Evolutionary conservation across 306 rosid genomes (phyloP).

Genomic region (Fagus crenata): DNA sequence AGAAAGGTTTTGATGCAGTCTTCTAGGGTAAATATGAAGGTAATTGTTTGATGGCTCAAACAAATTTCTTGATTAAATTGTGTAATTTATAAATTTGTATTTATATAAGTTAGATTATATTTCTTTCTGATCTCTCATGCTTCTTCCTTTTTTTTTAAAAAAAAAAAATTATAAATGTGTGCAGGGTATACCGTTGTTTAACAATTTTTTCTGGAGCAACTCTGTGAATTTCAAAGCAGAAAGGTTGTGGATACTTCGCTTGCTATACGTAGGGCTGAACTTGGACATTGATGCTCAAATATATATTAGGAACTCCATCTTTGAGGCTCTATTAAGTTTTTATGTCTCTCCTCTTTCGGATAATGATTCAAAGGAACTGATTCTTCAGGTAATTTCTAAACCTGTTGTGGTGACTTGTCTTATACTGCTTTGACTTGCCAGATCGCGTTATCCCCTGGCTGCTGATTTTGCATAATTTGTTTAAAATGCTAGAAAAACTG

Average conservation of each 20-base stretch:
- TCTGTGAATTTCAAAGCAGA: conserved; percentile 71
- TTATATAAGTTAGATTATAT: conserved; percentile 18
- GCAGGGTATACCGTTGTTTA: conserved; percentile 78
- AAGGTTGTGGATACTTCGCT: conserved; percentile 83
- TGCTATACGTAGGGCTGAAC: conserved; percentile 75
- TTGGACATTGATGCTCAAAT: conserved; percentile 67
- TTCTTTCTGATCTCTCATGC: conserved; percentile 18
- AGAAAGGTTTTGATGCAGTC: conserved; percentile 55
- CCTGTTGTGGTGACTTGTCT: conserved; percentile 12
- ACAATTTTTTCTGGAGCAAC: conserved; percentile 68
- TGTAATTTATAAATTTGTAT: conserved; percentile 1
- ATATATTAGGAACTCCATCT: conserved; percentile 62
- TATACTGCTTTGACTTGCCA: conserved; percentile 1
- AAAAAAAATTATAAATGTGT: background rate
- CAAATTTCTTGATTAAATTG: conserved; percentile 4
- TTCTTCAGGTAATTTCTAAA: conserved; percentile 60
- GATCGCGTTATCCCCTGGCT: background rate
- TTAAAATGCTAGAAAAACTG: background rate
- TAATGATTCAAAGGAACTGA: conserved; percentile 62
- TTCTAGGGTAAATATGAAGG: conserved; percentile 66
- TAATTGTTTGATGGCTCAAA: conserved; percentile 28
- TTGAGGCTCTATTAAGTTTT: conserved; percentile 71
- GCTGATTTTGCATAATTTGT: conserved; percentile 9
- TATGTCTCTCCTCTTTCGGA: conserved; percentile 76
- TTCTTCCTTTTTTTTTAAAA: conserved; percentile 18